Percentiles rank a stretch among this genome's conserved stretches.
phyloP scores from a whole-genome alignment of 1,284 basidiomycete genomes.

The Cryptococcus jaspeensis region DNA sequence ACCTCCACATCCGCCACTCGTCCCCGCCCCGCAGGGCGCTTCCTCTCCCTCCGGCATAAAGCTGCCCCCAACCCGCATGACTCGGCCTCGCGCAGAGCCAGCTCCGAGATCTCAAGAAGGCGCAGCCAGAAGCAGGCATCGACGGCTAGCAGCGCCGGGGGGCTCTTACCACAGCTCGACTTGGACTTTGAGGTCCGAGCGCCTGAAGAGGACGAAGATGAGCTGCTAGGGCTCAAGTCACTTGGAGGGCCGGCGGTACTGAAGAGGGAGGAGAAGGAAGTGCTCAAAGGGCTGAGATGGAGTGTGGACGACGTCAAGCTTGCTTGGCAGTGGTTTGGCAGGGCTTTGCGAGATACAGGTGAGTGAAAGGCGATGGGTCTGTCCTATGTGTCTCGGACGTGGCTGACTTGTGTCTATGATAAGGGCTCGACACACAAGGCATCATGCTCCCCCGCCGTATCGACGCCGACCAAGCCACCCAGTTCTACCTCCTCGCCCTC shows the following conservation, averaged over 20 bases:
- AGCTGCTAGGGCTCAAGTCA: slow-evolving; percentile 24
- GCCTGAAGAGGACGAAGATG: slow-evolving; percentile 1
- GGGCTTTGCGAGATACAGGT: slow-evolving; percentile 34
- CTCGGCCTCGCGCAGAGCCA: slow-evolving; percentile 14
- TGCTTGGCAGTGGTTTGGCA: slow-evolving; percentile 37
- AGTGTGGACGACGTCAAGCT: slow-evolving; percentile 25
- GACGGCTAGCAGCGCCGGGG: background rate
- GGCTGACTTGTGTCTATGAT: slow-evolving; percentile 4
- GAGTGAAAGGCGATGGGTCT: slow-evolving; percentile 5
- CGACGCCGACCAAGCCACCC: slow-evolving; percentile 19
- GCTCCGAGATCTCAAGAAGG: slow-evolving; percentile 13
- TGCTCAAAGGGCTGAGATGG: slow-evolving; percentile 26
- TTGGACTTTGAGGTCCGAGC: slow-evolving; percentile 17
- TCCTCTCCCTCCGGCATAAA: slow-evolving; percentile 18
- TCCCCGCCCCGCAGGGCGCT: slow-evolving; percentile 9
- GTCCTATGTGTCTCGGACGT: background rate
- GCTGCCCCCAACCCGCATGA: slow-evolving; percentile 8
- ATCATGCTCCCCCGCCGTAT: slow-evolving; percentile 33
- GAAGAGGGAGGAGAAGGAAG: slow-evolving; percentile 22
- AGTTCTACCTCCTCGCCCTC: slow-evolving; percentile 30
- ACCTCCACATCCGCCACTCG: slow-evolving; percentile 4
- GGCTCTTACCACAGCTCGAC: slow-evolving; percentile 15
- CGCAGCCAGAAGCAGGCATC: slow-evolving; percentile 4
- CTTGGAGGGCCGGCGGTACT: slow-evolving; percentile 28
- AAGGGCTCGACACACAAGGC: slow-evolving; percentile 29